Evolutionary conservation across 2,329 filamentous ascomycete genomes (phyloP), one percentile per base, ranked within the genome.

Genomic region (Huntiella bhutanensis): DNA sequence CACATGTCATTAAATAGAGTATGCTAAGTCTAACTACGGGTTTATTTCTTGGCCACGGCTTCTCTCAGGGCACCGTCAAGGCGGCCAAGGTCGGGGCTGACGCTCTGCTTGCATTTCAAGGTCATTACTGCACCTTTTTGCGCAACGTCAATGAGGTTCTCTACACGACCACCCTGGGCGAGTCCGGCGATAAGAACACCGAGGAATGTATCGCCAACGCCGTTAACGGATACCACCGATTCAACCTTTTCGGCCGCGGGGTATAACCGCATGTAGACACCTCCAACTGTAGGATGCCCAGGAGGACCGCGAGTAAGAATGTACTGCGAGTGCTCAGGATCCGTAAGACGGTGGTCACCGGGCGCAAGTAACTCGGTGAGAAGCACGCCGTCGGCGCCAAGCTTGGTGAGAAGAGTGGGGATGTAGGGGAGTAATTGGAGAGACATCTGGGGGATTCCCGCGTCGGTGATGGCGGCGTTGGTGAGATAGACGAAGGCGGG

Each of bases 131-230:
- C 86, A 2, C 81, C 88, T 55, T 70, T 71, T 63, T 96, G 91
- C 28, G 87, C 88, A 33, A 91, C 62, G 48, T 77, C 68, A n/a
- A 98, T 67, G 46, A 91, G 60, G 41, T 79, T 69, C 55, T 76
- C 62, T 49, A 73, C 58, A 50, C 62, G 63, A 3, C 67, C 69
- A 0, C 70, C 70, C 55, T 69, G 72, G 0, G 77, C 77, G 53
- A 96, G 59, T 0, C 82, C 84, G 1, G 85, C 80, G n/a, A 94
- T 66, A 47, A 95, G 54, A 11, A 86, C 80, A 0, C 88, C 91
- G 6, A 92, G 67, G 59, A 96, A 87, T 0, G 91, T 95, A 61
- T 98, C 91, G 0, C 91, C 91, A 2, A 85, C 86, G 0, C 88
- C 91, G 58, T 96, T 96, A 7, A 96, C 88, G 41, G 85, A 94